phyloP scores from a whole-genome alignment of 2,329 filamentous ascomycete species.

The Calonectria montana region DNA sequence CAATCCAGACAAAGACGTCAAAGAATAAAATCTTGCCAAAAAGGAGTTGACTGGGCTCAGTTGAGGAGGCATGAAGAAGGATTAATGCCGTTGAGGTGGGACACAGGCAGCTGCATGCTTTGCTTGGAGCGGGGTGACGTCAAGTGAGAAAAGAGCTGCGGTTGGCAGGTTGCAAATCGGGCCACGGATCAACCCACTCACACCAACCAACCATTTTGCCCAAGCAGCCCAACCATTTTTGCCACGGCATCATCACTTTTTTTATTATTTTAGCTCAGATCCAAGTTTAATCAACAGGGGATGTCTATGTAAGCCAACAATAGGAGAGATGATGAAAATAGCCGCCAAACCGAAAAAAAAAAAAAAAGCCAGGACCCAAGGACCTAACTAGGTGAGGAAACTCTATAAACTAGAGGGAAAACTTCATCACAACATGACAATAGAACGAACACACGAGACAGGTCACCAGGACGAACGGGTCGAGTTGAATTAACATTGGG shows the following conservation, averaged over 20 bases:
- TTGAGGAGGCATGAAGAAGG: conserved; percentile 34
- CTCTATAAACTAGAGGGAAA: background rate
- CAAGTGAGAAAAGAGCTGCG: conserved; percentile 28
- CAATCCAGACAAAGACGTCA: conserved; percentile 8
- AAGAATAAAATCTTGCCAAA: conserved; percentile 12
- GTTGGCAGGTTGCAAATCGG: conserved; percentile 6
- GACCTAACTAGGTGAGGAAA: no score
- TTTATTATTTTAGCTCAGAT: background rate
- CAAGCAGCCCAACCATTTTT: background rate
- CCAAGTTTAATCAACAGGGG: background rate
- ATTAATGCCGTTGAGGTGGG: conserved; percentile 27
- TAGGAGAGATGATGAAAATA: background rate
- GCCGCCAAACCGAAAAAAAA: background rate
- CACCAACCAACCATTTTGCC: conserved; percentile 23
- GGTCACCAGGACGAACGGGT: conserved; percentile 31
- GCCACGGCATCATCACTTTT: conserved; percentile 15
- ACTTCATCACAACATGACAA: background rate
- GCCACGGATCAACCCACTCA: conserved; percentile 22
- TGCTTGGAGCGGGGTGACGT: conserved; percentile 46
- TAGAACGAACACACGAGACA: background rate
- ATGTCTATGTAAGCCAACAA: background rate
- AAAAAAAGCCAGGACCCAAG: no score
- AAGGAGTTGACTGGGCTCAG: conserved; percentile 12
- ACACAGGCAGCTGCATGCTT: conserved; percentile 26
- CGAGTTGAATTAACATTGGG: conserved; percentile 46